A percentile compares a stretch with the other conserved stretches of the same genome.
phyloP scores from a whole-genome alignment of 2,329 filamentous ascomycete species.

The Cytospora piceicola region DNA sequence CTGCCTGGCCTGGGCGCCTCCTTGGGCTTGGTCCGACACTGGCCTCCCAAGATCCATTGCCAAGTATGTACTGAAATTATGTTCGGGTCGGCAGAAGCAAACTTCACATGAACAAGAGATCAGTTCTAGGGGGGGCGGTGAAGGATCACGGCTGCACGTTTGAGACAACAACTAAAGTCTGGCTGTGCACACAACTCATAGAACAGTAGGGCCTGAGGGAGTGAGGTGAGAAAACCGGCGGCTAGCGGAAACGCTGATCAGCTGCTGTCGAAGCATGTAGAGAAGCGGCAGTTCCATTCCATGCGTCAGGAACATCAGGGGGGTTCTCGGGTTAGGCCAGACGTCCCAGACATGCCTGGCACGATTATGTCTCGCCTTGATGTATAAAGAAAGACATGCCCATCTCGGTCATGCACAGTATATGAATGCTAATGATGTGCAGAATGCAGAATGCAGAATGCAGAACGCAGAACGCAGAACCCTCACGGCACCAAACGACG shows the following conservation, averaged over 20 bases:
- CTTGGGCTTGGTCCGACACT: background rate
- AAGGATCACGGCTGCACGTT: background rate
- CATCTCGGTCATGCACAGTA: background rate
- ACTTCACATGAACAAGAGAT: background rate
- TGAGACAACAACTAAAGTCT: background rate
- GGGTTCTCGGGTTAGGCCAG: background rate
- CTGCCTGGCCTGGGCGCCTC: background rate
- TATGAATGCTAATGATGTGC: background rate
- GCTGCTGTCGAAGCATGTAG: background rate
- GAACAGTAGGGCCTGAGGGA: background rate
- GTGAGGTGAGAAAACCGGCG: background rate
- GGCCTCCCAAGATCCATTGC: background rate
- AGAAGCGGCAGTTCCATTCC: background rate
- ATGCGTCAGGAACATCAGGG: background rate
- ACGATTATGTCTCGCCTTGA: background rate
- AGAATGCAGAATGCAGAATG: too few relatives aligned
- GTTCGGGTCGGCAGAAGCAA: background rate
- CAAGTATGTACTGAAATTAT: background rate
- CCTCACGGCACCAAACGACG: background rate
- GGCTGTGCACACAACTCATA: background rate
- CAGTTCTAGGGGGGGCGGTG: background rate
- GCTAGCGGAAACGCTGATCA: background rate
- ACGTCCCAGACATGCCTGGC: background rate
- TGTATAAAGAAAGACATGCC: conserved; percentile 1
- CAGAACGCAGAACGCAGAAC: background rate